Evolutionary conservation across 2,329 filamentous ascomycete species (phyloP).

Genomic region (Pseudofabraea citricarpa): DNA sequence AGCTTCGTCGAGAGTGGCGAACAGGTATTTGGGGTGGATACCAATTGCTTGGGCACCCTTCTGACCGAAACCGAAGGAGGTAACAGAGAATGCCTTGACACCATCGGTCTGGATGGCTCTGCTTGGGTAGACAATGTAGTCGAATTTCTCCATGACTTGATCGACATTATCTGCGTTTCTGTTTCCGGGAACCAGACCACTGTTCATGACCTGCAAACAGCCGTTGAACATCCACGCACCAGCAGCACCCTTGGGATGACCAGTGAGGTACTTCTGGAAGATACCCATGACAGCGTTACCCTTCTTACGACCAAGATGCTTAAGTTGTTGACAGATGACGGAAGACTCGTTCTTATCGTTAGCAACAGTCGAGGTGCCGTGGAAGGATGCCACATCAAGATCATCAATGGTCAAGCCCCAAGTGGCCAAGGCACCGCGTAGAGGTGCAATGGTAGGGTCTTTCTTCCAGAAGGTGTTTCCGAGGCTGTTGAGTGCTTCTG

Average conservation of each 20-base stretch:
- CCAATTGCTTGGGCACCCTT: slow-evolving; percentile 97
- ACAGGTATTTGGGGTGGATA: slow-evolving; percentile 95
- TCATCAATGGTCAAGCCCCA: slow-evolving; percentile 99
- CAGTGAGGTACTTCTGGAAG: slow-evolving; percentile 99
- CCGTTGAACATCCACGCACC: slow-evolving; percentile 99
- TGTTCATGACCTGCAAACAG: slow-evolving; percentile 91
- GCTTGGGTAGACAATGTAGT: slow-evolving; percentile 96
- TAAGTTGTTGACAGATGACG: slow-evolving; percentile 93
- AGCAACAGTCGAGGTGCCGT: slow-evolving; percentile 95
- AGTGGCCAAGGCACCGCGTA: slow-evolving; percentile 91
- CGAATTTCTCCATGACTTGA: slow-evolving; percentile 92
- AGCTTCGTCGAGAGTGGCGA: slow-evolving; percentile 82
- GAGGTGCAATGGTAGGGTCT: slow-evolving; percentile 86
- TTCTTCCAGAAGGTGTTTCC: slow-evolving; percentile 99
- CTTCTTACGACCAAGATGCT: slow-evolving; percentile 91
- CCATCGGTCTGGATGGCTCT: slow-evolving; percentile 95
- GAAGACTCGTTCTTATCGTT: slow-evolving; percentile 99
- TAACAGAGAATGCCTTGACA: slow-evolving; percentile 97
- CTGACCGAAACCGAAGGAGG: slow-evolving; percentile 98
- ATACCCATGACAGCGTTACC: slow-evolving; percentile 94
- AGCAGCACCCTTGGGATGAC: slow-evolving; percentile 97
- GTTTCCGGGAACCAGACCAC: slow-evolving; percentile 91
- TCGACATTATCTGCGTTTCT: slow-evolving; percentile 98
- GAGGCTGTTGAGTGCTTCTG: slow-evolving; percentile 85
- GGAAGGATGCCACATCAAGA: slow-evolving; percentile 92